These are phyloP conservation scores for Pseudogymnoascus sp. DNA, from an alignment of 2,329 filamentous ascomycete genomes.

Conservation along the genomic window DNA sequence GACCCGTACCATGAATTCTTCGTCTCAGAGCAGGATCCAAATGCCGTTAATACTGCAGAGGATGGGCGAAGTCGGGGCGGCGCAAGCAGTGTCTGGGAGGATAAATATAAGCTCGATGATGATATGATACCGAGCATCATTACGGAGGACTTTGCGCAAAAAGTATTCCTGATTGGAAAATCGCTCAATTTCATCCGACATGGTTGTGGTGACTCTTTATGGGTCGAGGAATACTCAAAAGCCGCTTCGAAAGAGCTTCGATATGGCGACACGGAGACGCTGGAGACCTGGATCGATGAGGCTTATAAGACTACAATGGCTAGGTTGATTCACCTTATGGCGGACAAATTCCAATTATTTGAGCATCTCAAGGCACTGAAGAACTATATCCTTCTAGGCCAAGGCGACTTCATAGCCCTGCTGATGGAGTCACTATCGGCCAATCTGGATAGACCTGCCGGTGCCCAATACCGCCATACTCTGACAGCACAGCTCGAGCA, in stretches of 20 bases:
- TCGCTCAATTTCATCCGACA: slow-evolving; percentile 97
- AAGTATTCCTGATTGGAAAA: slow-evolving; percentile 95
- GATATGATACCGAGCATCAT: slow-evolving; percentile 90
- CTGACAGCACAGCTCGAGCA: slow-evolving; percentile 97
- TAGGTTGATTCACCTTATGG: slow-evolving; percentile 86
- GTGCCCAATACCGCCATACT: slow-evolving; percentile 91
- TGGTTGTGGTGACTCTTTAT: slow-evolving; percentile 84
- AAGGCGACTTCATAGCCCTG: slow-evolving; percentile 93
- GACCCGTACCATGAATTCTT: slow-evolving; percentile 96
- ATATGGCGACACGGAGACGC: slow-evolving; percentile 85
- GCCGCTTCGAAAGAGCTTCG: slow-evolving; percentile 82
- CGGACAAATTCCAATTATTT: slow-evolving; percentile 87
- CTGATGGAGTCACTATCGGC: slow-evolving; percentile 93
- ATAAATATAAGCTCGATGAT: slow-evolving; percentile 83
- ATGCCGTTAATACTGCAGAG: slow-evolving; percentile 33
- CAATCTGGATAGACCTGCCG: slow-evolving; percentile 91
- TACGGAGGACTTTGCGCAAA: slow-evolving; percentile 85
- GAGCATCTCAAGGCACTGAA: slow-evolving; percentile 87
- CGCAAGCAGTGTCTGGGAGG: slow-evolving; percentile 91
- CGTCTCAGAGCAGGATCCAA: slow-evolving; percentile 69
- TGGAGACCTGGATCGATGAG: slow-evolving; percentile 90
- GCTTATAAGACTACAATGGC: slow-evolving; percentile 98
- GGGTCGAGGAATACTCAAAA: slow-evolving; percentile 95
- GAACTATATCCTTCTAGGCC: slow-evolving; percentile 86
- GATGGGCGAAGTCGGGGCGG: slow-evolving; percentile 47